A percentile compares a stretch with the other conserved stretches of the same genome.
Evolutionary conservation across 2,329 filamentous ascomycete genomes (phyloP).

Genomic region (Lizonia empirigonia): DNA sequence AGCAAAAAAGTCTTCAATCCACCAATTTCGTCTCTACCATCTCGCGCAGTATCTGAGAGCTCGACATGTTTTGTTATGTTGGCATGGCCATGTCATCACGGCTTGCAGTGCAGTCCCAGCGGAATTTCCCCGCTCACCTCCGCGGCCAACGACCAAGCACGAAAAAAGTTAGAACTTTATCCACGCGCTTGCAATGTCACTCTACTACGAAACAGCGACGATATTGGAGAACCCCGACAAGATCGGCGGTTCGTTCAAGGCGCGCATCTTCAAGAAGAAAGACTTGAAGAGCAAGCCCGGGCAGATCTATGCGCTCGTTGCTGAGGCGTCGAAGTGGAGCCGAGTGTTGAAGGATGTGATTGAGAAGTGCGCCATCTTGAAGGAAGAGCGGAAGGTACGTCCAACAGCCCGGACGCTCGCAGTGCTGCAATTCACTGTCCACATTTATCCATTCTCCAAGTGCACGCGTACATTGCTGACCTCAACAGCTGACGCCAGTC

Average conservation of each 20-base stretch:
- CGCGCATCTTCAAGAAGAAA: conserved; percentile 77
- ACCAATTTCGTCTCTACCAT: too few relatives aligned
- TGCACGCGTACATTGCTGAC: conserved; percentile 12
- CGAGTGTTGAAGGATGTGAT: conserved; percentile 85
- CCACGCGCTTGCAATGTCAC: conserved; percentile 69
- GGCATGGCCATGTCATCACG: too few relatives aligned
- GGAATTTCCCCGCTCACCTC: conserved; percentile 2
- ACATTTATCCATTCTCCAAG: neutral
- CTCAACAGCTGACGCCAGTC: conserved; percentile 72
- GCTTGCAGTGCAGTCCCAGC: too few relatives aligned
- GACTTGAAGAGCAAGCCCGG: conserved; percentile 76
- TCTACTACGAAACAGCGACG: conserved; percentile 89
- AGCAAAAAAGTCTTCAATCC: too few relatives aligned
- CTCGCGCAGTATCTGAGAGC: too few relatives aligned
- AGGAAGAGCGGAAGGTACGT: conserved; percentile 81
- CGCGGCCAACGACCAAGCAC: neutral
- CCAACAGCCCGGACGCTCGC: neutral
- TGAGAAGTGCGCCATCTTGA: conserved; percentile 75
- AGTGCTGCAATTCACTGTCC: neutral
- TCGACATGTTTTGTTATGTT: too few relatives aligned
- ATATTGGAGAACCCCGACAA: conserved; percentile 69
- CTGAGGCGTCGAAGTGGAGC: conserved; percentile 92
- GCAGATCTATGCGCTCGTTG: conserved; percentile 84
- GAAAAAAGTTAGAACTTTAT: conserved; percentile 6
- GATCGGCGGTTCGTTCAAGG: conserved; percentile 84